Evolutionary conservation across 768 basidiomycete genomes (phyloP).

Genomic region (Chalciporus pseudorubinellus): DNA sequence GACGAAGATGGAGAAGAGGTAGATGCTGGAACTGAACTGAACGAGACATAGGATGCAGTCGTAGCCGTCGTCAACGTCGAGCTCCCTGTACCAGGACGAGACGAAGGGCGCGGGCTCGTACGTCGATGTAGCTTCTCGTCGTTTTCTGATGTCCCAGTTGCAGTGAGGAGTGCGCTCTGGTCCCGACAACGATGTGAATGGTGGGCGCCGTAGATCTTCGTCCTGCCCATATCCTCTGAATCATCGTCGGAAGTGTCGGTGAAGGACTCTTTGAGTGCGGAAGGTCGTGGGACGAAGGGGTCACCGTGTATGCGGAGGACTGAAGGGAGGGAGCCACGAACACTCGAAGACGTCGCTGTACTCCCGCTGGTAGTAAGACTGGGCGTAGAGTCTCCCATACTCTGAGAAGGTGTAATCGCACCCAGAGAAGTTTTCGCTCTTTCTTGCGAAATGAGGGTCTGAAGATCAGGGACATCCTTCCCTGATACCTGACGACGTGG

Average conservation of each 20-base stretch:
- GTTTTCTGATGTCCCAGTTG: not conserved
- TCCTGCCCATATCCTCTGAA: not conserved
- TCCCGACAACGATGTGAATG: constrained; percentile 6
- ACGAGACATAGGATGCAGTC: constrained; percentile 21
- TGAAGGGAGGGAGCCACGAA: constrained; percentile 6
- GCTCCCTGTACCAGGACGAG: constrained; percentile 20
- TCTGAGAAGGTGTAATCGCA: not conserved
- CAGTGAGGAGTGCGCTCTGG: constrained; percentile 8
- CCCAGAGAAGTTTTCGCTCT: not conserved
- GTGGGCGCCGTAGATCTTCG: not conserved
- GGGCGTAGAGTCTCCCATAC: constrained; percentile 16
- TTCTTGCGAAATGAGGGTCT: constrained; percentile 8
- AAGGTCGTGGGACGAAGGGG: constrained; percentile 14
- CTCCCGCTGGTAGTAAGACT: constrained; percentile 23
- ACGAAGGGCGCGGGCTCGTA: not conserved
- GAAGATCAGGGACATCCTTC: constrained; percentile 3
- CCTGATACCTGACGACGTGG: not conserved
- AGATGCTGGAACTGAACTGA: constrained; percentile 20
- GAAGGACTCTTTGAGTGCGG: constrained; percentile 20
- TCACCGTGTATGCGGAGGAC: not conserved
- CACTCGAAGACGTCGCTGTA: constrained; percentile 15
- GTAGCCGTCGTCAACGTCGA: constrained; percentile 23
- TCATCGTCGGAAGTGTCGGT: constrained; percentile 22
- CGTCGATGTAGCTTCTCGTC: constrained; percentile 2
- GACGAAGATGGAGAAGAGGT: constrained; percentile 9